Evolutionary conservation across 441 rosid species (phyloP).

Genomic region (Hypseocharis bilobata): DNA sequence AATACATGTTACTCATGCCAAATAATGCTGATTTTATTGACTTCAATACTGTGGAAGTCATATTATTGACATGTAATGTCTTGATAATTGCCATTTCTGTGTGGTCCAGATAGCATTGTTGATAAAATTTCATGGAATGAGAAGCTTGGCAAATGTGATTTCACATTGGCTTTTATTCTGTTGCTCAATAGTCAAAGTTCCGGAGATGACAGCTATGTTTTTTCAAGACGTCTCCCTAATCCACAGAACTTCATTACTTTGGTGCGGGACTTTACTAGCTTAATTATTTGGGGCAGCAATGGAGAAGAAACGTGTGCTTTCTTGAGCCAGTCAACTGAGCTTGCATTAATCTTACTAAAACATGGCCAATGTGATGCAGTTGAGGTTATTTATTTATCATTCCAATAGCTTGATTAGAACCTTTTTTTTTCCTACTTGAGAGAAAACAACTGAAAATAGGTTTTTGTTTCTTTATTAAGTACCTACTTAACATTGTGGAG

Average conservation of each 20-base stretch:
- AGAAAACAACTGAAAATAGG: slow-evolving; percentile 22
- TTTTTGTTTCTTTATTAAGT: slow-evolving; percentile 29
- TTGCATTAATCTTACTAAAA: slow-evolving; percentile 61
- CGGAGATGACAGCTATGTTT: slow-evolving; percentile 27
- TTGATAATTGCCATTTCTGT: slow-evolving; percentile 15
- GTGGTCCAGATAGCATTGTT: slow-evolving; percentile 50
- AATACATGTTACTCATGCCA: neutral
- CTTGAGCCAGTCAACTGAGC: slow-evolving; percentile 61
- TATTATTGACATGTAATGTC: neutral
- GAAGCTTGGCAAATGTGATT: slow-evolving; percentile 73
- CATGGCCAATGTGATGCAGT: slow-evolving; percentile 83
- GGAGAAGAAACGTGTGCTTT: slow-evolving; percentile 61
- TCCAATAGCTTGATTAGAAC: slow-evolving; percentile 12
- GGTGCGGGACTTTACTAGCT: slow-evolving; percentile 58
- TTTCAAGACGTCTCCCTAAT: slow-evolving; percentile 43
- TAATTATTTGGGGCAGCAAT: slow-evolving; percentile 70
- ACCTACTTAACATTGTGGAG: slow-evolving; percentile 61
- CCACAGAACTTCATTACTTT: slow-evolving; percentile 47
- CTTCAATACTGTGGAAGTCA: neutral
- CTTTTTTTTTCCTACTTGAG: neutral
- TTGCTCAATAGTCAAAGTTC: slow-evolving; percentile 32
- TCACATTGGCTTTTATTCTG: slow-evolving; percentile 69
- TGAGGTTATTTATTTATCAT: slow-evolving; percentile 46
- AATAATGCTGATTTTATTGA: neutral
- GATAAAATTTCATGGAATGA: slow-evolving; percentile 69